Conservation (phyloP, 768 basidiomycete genomes). For the Gyrodon lividus region DNA sequence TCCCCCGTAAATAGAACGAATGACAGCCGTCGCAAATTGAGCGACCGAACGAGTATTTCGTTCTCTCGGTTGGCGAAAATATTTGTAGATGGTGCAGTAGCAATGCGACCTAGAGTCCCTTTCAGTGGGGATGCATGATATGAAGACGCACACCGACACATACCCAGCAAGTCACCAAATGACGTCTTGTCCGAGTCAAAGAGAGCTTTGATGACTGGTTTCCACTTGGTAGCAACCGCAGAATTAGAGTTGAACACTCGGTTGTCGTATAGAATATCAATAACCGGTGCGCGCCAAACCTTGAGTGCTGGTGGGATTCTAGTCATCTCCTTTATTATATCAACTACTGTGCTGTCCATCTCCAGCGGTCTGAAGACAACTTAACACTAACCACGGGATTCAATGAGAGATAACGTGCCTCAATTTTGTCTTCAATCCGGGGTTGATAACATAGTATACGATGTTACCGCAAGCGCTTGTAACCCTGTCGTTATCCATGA, state of each 20-base stretch:
- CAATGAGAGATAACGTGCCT: constrained; percentile 45
- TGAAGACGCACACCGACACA: constrained; percentile 32
- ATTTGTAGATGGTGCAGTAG: constrained; percentile 86
- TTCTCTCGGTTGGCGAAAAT: constrained; percentile 96
- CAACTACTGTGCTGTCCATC: constrained; percentile 62
- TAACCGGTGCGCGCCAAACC: constrained; percentile 78
- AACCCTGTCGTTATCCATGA: constrained; percentile 84
- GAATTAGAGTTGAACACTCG: constrained; percentile 80
- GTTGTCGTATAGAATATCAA: constrained; percentile 81
- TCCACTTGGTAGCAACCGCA: constrained; percentile 63
- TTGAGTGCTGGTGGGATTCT: constrained; percentile 75
- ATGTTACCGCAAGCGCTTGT: constrained; percentile 78
- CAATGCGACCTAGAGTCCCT: constrained; percentile 59
- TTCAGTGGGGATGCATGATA: constrained; percentile 25
- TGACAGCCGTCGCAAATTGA: constrained; percentile 85
- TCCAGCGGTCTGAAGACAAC: constrained; percentile 66
- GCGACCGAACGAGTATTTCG: constrained; percentile 83
- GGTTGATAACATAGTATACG: constrained; percentile 78
- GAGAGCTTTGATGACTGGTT: constrained; percentile 70
- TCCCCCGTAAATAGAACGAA: constrained; percentile 85
- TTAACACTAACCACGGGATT: constrained; percentile 5
- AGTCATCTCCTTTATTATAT: constrained; percentile 76
- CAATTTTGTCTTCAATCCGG: constrained; percentile 74
- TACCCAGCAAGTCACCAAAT: constrained; percentile 81
- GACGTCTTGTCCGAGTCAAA: constrained; percentile 87